Percentiles rank a stretch among this genome's conserved stretches.
Evolutionary conservation across 352 stramenopile species (phyloP).

Genomic region (Globisporangium emineosum): DNA sequence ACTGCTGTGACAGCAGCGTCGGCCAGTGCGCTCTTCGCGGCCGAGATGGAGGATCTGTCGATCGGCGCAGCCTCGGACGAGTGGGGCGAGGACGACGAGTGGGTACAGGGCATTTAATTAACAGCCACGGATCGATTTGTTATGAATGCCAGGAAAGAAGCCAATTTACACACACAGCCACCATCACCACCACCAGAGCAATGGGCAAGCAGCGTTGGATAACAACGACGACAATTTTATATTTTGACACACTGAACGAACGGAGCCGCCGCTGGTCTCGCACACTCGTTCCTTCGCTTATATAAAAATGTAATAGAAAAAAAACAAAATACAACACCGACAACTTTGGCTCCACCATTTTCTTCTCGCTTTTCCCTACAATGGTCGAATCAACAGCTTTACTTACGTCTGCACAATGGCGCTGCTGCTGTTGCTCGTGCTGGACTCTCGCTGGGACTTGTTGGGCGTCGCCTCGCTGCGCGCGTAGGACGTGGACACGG

Average conservation of each 20-base stretch:
- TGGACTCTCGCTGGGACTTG: slow-evolving; percentile 11
- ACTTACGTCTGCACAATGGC: slow-evolving; percentile 4
- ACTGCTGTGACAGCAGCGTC: slow-evolving; percentile 23
- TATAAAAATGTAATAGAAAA: slow-evolving; percentile 2
- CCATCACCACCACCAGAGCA: too few relatives aligned
- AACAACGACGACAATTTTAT: background rate
- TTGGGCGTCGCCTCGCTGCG: slow-evolving; percentile 34
- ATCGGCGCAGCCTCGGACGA: slow-evolving; percentile 39
- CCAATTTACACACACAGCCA: background rate
- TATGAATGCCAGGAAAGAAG: background rate
- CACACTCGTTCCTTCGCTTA: background rate
- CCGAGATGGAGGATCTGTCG: slow-evolving; percentile 64
- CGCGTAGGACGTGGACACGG: slow-evolving; percentile 42
- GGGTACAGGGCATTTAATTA: slow-evolving; percentile 63
- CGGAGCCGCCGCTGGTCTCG: background rate
- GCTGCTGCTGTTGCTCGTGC: slow-evolving; percentile 1
- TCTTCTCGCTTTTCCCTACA: background rate
- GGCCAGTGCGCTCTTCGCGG: slow-evolving; percentile 53
- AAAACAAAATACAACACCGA: background rate
- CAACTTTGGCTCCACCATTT: background rate
- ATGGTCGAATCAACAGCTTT: background rate
- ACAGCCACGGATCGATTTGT: background rate
- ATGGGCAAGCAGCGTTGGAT: background rate
- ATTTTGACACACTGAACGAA: slow-evolving; percentile 2
- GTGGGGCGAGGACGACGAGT: slow-evolving; percentile 82